These are phyloP conservation scores for Dendrothele bispora DNA, from an alignment of 768 basidiomycete species.

Conservation along the genomic window DNA sequence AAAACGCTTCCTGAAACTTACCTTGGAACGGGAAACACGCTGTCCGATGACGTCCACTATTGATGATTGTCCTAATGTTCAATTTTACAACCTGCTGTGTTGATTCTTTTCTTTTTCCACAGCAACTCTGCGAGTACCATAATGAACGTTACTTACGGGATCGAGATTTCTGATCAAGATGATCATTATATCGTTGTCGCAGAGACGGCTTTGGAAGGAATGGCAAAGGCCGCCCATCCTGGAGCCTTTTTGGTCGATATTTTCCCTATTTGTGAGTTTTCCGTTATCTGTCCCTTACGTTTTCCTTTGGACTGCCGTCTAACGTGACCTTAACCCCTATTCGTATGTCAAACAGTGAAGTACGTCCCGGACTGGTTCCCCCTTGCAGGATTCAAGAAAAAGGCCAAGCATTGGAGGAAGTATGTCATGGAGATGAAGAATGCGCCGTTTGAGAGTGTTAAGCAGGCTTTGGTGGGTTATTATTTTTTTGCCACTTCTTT, in stretches of 20 bases:
- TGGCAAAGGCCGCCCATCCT: slow-evolving; percentile 49
- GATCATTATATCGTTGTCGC: slow-evolving; percentile 53
- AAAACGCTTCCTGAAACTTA: not conserved
- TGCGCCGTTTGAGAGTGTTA: slow-evolving; percentile 37
- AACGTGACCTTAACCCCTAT: not conserved
- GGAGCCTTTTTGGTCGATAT: slow-evolving; percentile 55
- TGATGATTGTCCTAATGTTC: no score
- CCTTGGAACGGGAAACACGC: no score
- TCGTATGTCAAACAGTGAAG: no score
- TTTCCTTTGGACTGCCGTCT: not conserved
- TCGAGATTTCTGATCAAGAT: slow-evolving; percentile 38
- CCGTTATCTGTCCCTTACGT: not conserved
- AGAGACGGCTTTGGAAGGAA: slow-evolving; percentile 50
- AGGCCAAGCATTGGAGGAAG: slow-evolving; percentile 49
- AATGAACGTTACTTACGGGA: slow-evolving; percentile 55
- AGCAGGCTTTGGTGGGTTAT: slow-evolving; percentile 35
- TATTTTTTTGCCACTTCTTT: not conserved
- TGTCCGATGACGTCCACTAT: no score
- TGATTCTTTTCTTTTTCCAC: no score
- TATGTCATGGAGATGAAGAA: slow-evolving; percentile 50
- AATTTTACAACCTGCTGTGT: no score
- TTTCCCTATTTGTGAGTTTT: slow-evolving; percentile 38
- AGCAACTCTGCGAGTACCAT: slow-evolving; percentile 53
- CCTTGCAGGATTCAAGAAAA: slow-evolving; percentile 49
- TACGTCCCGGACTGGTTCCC: slow-evolving; percentile 54